Conservation (phyloP, 2,329 filamentous ascomycete genomes). For the Ophiostoma piceae region DNA sequence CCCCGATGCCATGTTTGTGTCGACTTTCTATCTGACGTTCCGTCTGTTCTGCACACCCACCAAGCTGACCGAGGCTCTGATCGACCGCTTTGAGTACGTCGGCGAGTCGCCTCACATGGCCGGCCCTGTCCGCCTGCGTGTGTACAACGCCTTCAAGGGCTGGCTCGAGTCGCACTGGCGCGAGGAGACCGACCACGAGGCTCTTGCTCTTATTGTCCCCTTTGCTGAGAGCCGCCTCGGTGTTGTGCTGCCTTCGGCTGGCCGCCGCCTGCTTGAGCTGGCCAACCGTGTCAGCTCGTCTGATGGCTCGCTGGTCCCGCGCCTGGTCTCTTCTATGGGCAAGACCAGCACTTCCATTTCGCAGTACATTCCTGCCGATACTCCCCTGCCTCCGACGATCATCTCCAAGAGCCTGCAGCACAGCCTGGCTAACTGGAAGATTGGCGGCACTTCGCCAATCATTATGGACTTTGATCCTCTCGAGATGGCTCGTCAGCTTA, state of each 20-base stretch:
- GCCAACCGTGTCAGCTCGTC: slow-evolving; percentile 68
- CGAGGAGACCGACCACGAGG: slow-evolving; percentile 69
- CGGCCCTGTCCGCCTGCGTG: slow-evolving; percentile 75
- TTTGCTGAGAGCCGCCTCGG: slow-evolving; percentile 74
- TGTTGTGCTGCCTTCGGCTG: slow-evolving; percentile 66
- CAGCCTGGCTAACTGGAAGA: slow-evolving; percentile 66
- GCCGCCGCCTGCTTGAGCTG: slow-evolving; percentile 73
- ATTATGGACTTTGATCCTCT: slow-evolving; percentile 88
- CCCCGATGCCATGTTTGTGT: slow-evolving; percentile 85
- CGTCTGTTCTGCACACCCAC: slow-evolving; percentile 80
- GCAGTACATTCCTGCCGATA: slow-evolving; percentile 65
- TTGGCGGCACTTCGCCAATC: slow-evolving; percentile 60
- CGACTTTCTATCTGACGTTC: slow-evolving; percentile 94
- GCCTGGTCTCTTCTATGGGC: slow-evolving; percentile 77
- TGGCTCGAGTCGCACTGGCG: slow-evolving; percentile 98
- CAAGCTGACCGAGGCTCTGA: slow-evolving; percentile 74
- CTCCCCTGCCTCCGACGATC: slow-evolving; percentile 62
- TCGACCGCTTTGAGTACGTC: slow-evolving; percentile 89
- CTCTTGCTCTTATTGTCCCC: slow-evolving; percentile 67
- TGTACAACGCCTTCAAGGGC: slow-evolving; percentile 95
- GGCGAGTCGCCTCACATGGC: slow-evolving; percentile 70
- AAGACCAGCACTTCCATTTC: slow-evolving; percentile 75
- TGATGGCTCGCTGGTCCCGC: slow-evolving; percentile 71
- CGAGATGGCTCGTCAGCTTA: slow-evolving; percentile 87
- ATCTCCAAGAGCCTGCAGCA: slow-evolving; percentile 73